A percentile compares a stretch with the other conserved stretches of the same genome.
These are phyloP conservation scores for Earliella scabrosa DNA, from an alignment of 1,284 basidiomycete genomes.

Conservation along the genomic window DNA sequence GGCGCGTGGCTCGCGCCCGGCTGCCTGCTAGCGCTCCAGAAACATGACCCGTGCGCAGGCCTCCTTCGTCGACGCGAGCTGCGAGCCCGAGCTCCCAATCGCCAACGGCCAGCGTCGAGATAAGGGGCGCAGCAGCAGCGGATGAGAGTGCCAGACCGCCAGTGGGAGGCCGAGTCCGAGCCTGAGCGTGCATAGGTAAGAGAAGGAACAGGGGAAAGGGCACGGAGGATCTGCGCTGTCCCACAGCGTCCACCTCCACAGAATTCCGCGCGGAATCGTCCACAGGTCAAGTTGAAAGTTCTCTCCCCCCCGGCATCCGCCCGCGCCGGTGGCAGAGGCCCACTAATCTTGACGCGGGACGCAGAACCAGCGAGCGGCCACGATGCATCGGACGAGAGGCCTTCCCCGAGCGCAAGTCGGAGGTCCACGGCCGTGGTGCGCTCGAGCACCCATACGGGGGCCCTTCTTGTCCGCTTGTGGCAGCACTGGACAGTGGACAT, in stretches of 20 bases:
- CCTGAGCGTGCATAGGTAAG: constrained; percentile 12
- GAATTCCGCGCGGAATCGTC: neutral
- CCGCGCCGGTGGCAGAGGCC: too few relatives aligned
- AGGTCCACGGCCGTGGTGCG: constrained; percentile 6
- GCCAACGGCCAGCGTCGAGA: too few relatives aligned
- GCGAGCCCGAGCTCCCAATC: too few relatives aligned
- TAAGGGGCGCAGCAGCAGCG: constrained; percentile 26
- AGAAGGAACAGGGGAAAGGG: constrained; percentile 16
- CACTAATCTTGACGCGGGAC: constrained; percentile 13
- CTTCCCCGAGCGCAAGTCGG: constrained; percentile 17
- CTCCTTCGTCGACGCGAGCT: too few relatives aligned
- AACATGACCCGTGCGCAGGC: too few relatives aligned
- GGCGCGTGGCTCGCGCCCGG: constrained; percentile 12
- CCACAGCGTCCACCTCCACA: neutral
- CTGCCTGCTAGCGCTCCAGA: too few relatives aligned
- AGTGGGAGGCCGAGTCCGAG: too few relatives aligned
- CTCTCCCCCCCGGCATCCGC: too few relatives aligned
- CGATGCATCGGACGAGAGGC: constrained; percentile 21
- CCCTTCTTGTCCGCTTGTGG: too few relatives aligned
- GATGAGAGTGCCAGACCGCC: too few relatives aligned
- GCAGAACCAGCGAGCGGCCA: constrained; percentile 17
- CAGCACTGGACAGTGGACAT: too few relatives aligned
- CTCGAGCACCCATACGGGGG: constrained; percentile 20
- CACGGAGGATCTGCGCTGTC: constrained; percentile 18
- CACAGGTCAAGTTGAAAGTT: too few relatives aligned